These are phyloP conservation scores for Protomyces inouyei DNA, from an alignment of 1,139 yeast genomes.

Conservation along the genomic window DNA sequence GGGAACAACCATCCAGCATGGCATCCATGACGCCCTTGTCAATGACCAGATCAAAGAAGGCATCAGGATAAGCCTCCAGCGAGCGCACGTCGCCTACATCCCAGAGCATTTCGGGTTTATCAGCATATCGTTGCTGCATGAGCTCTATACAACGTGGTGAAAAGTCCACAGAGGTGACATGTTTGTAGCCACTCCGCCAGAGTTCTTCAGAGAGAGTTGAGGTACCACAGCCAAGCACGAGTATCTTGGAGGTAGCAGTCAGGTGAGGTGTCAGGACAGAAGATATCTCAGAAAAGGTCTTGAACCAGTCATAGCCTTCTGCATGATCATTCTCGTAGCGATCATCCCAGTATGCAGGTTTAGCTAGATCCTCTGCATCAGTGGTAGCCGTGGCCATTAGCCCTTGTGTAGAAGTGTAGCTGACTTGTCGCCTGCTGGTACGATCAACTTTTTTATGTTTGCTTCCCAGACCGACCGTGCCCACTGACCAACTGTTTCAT, in stretches of 20 bases:
- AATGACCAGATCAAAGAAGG: slow-evolving; percentile 34
- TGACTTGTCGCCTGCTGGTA: too few relatives aligned
- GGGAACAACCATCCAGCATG: slow-evolving; percentile 34
- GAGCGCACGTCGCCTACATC: slow-evolving; percentile 34
- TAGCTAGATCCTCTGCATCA: slow-evolving; percentile 19
- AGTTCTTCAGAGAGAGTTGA: slow-evolving; percentile 34
- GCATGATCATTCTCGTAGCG: slow-evolving; percentile 28
- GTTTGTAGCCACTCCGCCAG: slow-evolving; percentile 33
- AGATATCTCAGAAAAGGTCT: slow-evolving; percentile 33
- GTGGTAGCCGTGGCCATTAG: neutral
- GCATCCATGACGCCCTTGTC: slow-evolving; percentile 36
- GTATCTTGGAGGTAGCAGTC: slow-evolving; percentile 26
- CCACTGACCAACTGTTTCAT: neutral
- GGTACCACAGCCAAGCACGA: slow-evolving; percentile 36
- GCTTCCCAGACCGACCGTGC: too few relatives aligned
- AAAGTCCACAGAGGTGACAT: slow-evolving; percentile 34
- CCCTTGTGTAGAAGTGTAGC: too few relatives aligned
- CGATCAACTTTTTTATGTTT: too few relatives aligned
- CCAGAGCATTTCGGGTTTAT: slow-evolving; percentile 34
- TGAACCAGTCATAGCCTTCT: slow-evolving; percentile 35
- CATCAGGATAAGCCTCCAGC: slow-evolving; percentile 30
- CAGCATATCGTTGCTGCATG: slow-evolving; percentile 30
- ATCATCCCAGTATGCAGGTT: slow-evolving; percentile 22
- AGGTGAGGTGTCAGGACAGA: slow-evolving; percentile 31
- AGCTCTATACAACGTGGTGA: slow-evolving; percentile 33